These are phyloP conservation scores for Aureobasidium sp. DNA, from an alignment of 2,329 filamentous ascomycete genomes.

Conservation along the genomic window DNA sequence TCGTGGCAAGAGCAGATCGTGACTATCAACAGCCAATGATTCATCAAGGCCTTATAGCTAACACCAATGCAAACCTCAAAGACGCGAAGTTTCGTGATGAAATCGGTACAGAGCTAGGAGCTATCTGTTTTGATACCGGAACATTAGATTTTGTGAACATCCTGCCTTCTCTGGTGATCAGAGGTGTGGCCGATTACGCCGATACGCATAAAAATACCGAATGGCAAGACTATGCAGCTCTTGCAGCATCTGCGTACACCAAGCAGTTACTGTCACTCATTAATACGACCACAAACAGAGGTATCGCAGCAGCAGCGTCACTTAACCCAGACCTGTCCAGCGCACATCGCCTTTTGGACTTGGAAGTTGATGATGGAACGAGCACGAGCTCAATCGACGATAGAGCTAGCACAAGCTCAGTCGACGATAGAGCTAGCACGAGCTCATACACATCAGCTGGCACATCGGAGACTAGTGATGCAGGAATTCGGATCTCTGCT, in stretches of 20 bases:
- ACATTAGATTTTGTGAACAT: constrained; percentile 4
- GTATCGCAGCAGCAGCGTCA: background rate
- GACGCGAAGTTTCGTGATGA: background rate
- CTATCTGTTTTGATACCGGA: constrained; percentile 12
- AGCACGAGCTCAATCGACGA: background rate
- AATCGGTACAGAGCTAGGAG: background rate
- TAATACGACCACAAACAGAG: background rate
- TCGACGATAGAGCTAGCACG: background rate
- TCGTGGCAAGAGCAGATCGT: background rate
- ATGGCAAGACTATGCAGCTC: constrained; percentile 19
- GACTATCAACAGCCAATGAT: background rate
- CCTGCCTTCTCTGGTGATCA: constrained; percentile 19
- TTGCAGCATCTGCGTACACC: constrained; percentile 17
- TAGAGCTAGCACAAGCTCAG: background rate
- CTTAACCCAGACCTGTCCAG: background rate
- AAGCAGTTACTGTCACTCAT: constrained; percentile 16
- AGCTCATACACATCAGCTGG: background rate
- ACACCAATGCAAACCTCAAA: background rate
- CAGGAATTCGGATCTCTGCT: background rate
- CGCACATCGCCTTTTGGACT: background rate
- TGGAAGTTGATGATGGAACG: background rate
- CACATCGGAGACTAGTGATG: background rate
- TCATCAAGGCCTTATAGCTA: background rate
- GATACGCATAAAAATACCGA: constrained; percentile 19
- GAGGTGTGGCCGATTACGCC: constrained; percentile 20